These are phyloP conservation scores for Simmondsia chinensis DNA, from an alignment of 148 eudicot genomes.

Conservation along the genomic window DNA sequence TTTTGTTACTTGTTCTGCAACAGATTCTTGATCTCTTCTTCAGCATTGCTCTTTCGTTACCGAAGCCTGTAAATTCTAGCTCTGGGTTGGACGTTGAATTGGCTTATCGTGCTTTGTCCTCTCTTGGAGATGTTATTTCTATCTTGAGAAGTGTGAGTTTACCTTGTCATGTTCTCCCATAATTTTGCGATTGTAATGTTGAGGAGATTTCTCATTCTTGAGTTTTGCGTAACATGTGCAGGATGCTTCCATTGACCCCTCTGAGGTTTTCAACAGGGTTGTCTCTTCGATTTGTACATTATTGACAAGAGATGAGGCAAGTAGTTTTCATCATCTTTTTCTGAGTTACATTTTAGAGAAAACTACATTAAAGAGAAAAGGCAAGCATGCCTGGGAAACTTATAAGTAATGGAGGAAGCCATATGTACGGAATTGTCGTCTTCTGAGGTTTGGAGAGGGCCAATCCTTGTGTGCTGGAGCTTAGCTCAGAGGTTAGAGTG, in stretches of 20 bases:
- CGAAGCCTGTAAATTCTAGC: constrained; percentile 48
- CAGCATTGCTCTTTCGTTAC: constrained; percentile 78
- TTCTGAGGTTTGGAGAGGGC: too few relatives aligned
- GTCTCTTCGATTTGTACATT: constrained; percentile 74
- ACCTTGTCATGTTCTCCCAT: constrained; percentile 1
- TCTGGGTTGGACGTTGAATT: constrained; percentile 45
- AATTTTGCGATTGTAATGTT: constrained; percentile 3
- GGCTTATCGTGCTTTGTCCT: constrained; percentile 66
- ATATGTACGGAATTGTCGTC: too few relatives aligned
- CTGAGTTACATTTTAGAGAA: neutral
- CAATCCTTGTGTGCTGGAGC: too few relatives aligned
- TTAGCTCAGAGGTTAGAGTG: too few relatives aligned
- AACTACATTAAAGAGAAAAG: neutral
- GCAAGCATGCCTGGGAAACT: neutral
- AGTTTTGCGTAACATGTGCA: constrained; percentile 19
- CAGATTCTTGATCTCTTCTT: constrained; percentile 90
- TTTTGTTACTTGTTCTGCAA: constrained; percentile 5
- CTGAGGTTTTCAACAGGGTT: constrained; percentile 90
- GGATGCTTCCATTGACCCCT: constrained; percentile 98
- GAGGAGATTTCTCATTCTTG: constrained; percentile 2
- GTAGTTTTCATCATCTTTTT: neutral
- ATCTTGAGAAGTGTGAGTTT: constrained; percentile 77
- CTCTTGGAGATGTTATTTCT: constrained; percentile 92
- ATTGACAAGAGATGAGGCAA: constrained; percentile 81
- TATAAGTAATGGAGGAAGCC: neutral